These are phyloP conservation scores for Kodamaea fukazawae DNA, from an alignment of 805 yeast genomes.

Conservation along the genomic window DNA sequence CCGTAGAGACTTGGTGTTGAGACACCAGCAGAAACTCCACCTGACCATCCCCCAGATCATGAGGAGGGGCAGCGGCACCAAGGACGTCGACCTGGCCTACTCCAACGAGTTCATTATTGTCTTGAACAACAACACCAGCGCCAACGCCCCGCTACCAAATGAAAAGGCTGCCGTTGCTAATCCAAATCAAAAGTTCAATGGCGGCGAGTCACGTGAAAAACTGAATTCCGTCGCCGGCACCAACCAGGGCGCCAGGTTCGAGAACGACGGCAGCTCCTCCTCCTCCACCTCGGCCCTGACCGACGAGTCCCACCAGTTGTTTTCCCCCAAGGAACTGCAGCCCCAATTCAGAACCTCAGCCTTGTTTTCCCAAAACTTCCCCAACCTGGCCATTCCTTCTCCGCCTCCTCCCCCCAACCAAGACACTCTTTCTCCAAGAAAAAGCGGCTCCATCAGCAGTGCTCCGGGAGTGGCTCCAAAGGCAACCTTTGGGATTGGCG, in stretches of 20 bases:
- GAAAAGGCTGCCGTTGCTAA: conserved; percentile 2
- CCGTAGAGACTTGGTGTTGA: conserved; percentile 76
- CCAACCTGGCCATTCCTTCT: conserved; percentile 3
- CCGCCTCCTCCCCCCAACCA: conserved; percentile 3
- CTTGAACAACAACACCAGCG: conserved; percentile 49
- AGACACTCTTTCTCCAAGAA: not conserved
- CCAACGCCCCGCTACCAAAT: conserved; percentile 44
- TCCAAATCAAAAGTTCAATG: conserved; percentile 9
- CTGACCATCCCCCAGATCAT: conserved; percentile 43
- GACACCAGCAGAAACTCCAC: conserved; percentile 95
- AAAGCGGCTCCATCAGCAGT: conserved; percentile 5
- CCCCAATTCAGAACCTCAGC: conserved; percentile 16
- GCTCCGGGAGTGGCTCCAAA: conserved; percentile 2
- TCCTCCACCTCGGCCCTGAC: conserved; percentile 6
- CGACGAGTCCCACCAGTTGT: conserved; percentile 6
- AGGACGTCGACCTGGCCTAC: conserved; percentile 24
- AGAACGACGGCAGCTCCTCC: conserved; percentile 4
- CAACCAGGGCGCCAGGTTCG: not conserved
- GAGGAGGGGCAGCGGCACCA: conserved; percentile 29
- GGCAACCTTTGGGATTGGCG: conserved; percentile 8
- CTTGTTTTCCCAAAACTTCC: conserved; percentile 8
- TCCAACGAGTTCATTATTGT: conserved; percentile 51
- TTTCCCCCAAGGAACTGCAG: conserved; percentile 6
- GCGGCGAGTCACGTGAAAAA: conserved; percentile 4
- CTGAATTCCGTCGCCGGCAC: not conserved